phyloP scores from a whole-genome alignment of 208 protist species.

The Kentomonas sorsogonicus region DNA sequence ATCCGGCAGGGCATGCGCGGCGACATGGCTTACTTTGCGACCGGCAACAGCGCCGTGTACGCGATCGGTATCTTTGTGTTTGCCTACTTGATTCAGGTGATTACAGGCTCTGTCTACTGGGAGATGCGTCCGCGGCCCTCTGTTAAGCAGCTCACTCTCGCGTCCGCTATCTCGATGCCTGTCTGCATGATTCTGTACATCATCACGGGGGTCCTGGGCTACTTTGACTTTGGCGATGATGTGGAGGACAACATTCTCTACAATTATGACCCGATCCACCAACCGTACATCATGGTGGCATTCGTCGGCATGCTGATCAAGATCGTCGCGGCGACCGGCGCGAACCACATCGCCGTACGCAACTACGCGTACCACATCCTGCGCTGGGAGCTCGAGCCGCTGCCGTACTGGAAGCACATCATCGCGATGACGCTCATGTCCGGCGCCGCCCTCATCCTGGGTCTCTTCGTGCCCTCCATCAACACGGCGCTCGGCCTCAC shows the following conservation, averaged over 20 bases:
- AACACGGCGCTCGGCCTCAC: slow-evolving; percentile 63
- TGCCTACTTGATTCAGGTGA: slow-evolving; percentile 66
- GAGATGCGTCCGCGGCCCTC: slow-evolving; percentile 39
- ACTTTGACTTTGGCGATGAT: slow-evolving; percentile 64
- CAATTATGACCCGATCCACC: slow-evolving; percentile 51
- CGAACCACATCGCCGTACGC: slow-evolving; percentile 56
- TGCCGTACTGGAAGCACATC: slow-evolving; percentile 67
- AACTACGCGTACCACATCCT: slow-evolving; percentile 60
- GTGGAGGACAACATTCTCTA: slow-evolving; percentile 39
- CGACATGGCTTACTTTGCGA: slow-evolving; percentile 36
- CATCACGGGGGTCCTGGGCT: slow-evolving; percentile 61
- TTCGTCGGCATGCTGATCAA: slow-evolving; percentile 72
- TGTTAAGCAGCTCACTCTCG: slow-evolving; percentile 39
- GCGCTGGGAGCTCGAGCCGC: slow-evolving; percentile 42
- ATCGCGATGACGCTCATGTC: slow-evolving; percentile 30
- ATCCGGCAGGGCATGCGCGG: slow-evolving; percentile 28
- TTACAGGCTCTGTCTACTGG: slow-evolving; percentile 44
- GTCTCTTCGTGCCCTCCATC: slow-evolving; percentile 71
- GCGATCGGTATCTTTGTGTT: slow-evolving; percentile 74
- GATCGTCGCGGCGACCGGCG: slow-evolving; percentile 48
- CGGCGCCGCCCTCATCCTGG: slow-evolving; percentile 27
- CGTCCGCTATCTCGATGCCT: slow-evolving; percentile 37
- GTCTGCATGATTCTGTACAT: slow-evolving; percentile 66
- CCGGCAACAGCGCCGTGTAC: slow-evolving; percentile 43
- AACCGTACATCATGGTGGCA: slow-evolving; percentile 59